Evolutionary conservation across 176 grass and related monocot genomes (phyloP).

Genomic region (Oryza meyeriana): DNA sequence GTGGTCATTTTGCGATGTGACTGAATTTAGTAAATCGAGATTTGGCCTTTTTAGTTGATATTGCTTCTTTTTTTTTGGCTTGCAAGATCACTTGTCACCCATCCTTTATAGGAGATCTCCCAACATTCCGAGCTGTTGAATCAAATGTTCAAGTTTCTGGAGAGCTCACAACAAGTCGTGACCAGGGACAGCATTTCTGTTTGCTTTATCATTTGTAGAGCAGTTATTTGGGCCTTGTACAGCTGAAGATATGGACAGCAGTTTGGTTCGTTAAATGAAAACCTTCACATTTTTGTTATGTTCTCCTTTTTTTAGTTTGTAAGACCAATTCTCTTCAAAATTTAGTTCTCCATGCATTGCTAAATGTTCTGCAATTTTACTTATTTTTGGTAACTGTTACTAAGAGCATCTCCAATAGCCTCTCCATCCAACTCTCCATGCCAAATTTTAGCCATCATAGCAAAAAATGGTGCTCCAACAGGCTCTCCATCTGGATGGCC

Average conservation of each 20-base stretch:
- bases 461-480: too few relatives aligned
- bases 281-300: neutral
- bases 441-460: too few relatives aligned
- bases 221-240: conserved; percentile 65
- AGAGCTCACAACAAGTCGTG: conserved; percentile 87
- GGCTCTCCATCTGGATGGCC: too few relatives aligned
- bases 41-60: conserved; percentile 21
- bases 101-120: conserved; percentile 80
- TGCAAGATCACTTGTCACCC: conserved; percentile 91
- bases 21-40: neutral
- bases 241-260: conserved; percentile 54
- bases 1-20: conserved; percentile 33
- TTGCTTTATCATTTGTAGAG: conserved; percentile 85
- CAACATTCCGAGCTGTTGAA: conserved; percentile 81
- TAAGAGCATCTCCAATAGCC: too few relatives aligned
- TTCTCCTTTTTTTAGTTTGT: conserved; percentile 22
- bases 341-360: neutral
- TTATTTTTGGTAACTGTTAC: neutral
- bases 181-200: conserved; percentile 75
- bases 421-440: too few relatives aligned
- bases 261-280: conserved; percentile 52
- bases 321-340: neutral
- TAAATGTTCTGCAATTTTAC: neutral
- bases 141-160: conserved; percentile 82
- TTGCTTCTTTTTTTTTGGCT: conserved; percentile 7